These are phyloP conservation scores for Gloeophyllum trabeum DNA, from an alignment of 768 basidiomycete genomes.

Conservation along the genomic window DNA sequence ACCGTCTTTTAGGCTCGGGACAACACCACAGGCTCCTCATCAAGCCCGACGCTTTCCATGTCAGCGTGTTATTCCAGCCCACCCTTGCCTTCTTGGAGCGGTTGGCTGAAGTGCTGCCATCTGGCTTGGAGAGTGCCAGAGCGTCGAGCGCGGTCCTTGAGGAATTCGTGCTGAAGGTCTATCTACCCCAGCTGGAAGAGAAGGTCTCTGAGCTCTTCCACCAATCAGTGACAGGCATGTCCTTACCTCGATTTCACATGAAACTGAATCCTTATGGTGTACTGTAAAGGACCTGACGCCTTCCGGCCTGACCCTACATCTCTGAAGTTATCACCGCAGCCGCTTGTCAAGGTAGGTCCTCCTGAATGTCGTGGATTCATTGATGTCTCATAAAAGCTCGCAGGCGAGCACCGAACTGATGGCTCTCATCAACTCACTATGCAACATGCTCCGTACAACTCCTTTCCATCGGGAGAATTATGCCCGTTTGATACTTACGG, in stretches of 20 bases:
- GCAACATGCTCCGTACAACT: conserved; percentile 80
- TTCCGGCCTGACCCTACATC: conserved; percentile 77
- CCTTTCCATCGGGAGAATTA: conserved; percentile 96
- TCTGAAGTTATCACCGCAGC: conserved; percentile 50
- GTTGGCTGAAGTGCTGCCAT: conserved; percentile 61
- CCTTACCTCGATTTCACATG: neutral
- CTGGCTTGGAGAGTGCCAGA: conserved; percentile 52
- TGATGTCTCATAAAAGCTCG: conserved; percentile 4
- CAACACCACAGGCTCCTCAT: conserved; percentile 82
- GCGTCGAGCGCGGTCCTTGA: conserved; percentile 70
- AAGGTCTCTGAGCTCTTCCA: conserved; percentile 85
- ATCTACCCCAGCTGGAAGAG: conserved; percentile 91
- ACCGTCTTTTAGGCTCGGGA: conserved; percentile 58
- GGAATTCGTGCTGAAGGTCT: conserved; percentile 87
- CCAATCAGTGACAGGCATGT: conserved; percentile 65
- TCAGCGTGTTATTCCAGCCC: conserved; percentile 89
- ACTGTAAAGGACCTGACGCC: conserved; percentile 58
- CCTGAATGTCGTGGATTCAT: neutral
- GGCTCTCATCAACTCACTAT: conserved; percentile 85
- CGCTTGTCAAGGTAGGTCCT: conserved; percentile 60
- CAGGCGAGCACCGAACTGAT: conserved; percentile 80
- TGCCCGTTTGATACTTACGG: conserved; percentile 82
- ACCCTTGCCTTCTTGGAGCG: conserved; percentile 77
- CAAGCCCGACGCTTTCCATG: conserved; percentile 88
- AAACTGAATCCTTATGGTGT: neutral